Conservation (phyloP, 495 filamentous ascomycete genomes). For the Antarctomyces pellizariae region DNA sequence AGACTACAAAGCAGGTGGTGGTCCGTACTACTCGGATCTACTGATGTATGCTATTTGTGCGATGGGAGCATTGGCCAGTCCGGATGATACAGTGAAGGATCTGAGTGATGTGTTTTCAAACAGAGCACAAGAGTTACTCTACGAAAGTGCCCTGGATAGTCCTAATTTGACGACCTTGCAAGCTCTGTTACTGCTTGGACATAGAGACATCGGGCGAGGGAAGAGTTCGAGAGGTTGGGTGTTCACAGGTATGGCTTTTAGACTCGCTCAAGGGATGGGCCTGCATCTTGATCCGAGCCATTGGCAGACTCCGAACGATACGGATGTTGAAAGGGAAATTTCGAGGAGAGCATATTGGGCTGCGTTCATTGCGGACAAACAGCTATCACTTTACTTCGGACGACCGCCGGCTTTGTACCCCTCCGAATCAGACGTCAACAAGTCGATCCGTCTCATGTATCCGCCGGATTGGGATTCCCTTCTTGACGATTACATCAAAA, state of each 20-base stretch:
- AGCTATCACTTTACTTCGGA: constrained; percentile 15
- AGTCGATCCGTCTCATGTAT: constrained; percentile 13
- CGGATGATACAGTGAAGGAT: constrained; percentile 10
- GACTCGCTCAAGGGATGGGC: constrained; percentile 14
- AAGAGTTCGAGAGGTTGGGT: constrained; percentile 15
- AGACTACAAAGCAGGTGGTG: constrained; percentile 12
- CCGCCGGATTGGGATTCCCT: constrained; percentile 9
- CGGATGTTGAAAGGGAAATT: constrained; percentile 13
- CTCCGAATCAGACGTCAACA: constrained; percentile 13
- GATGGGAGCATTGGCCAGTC: constrained; percentile 12
- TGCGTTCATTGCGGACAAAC: constrained; percentile 15
- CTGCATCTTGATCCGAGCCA: constrained; percentile 17
- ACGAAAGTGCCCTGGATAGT: constrained; percentile 12
- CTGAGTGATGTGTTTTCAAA: constrained; percentile 14
- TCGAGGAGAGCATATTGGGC: constrained; percentile 15
- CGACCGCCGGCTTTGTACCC: constrained; percentile 15
- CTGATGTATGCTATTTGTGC: constrained; percentile 15
- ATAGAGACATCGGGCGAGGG: constrained; percentile 14
- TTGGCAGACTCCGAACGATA: constrained; percentile 11
- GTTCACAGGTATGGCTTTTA: constrained; percentile 15
- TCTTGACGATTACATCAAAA: constrained; percentile 11
- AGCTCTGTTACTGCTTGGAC: constrained; percentile 13
- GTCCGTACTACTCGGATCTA: constrained; percentile 15
- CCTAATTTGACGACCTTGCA: constrained; percentile 15
- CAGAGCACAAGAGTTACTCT: constrained; percentile 13